A percentile compares a stretch with the other conserved stretches of the same genome.
phyloP scores from a whole-genome alignment of 2,329 filamentous ascomycete genomes.

The Aureobasidium subglaciale region DNA sequence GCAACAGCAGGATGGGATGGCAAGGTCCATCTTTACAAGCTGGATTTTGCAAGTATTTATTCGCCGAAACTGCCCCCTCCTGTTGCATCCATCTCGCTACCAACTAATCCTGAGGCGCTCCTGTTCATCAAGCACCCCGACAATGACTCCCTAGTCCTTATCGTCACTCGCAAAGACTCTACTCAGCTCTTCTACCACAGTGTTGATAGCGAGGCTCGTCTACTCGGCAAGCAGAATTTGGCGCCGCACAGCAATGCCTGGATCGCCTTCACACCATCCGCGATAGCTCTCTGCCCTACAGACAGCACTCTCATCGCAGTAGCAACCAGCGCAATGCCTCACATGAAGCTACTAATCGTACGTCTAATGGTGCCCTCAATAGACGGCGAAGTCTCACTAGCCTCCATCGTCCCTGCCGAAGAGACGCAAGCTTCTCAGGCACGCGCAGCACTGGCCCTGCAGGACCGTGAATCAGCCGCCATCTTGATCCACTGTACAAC shows the following conservation, averaged over 20 bases:
- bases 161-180: slow-evolving; percentile 52
- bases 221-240: slow-evolving; percentile 53
- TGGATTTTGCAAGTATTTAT: slow-evolving; percentile 22
- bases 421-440: slow-evolving; percentile 39
- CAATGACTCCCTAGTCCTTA: slow-evolving; percentile 39
- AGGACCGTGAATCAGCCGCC: slow-evolving; percentile 52
- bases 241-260: slow-evolving; percentile 57
- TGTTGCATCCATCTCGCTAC: slow-evolving; percentile 36
- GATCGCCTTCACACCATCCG: slow-evolving; percentile 55
- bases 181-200: slow-evolving; percentile 53
- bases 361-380: slow-evolving; percentile 8
- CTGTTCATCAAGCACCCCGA: slow-evolving; percentile 47
- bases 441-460: slow-evolving; percentile 42
- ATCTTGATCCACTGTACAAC: slow-evolving; percentile 55
- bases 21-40: slow-evolving; percentile 46
- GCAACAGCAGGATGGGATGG: slow-evolving; percentile 57
- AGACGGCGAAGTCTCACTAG: not conserved
- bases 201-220: slow-evolving; percentile 29
- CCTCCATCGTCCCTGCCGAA: slow-evolving; percentile 23
- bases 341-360: slow-evolving; percentile 36
- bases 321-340: slow-evolving; percentile 53
- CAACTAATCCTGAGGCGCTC: slow-evolving; percentile 52
- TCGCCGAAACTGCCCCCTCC: slow-evolving; percentile 31
- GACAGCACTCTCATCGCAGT: slow-evolving; percentile 51
- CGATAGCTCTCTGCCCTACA: slow-evolving; percentile 48